Evolutionary conservation across 2,329 filamentous ascomycete genomes (phyloP).

Genomic region (Plenodomus tracheiphilus): DNA sequence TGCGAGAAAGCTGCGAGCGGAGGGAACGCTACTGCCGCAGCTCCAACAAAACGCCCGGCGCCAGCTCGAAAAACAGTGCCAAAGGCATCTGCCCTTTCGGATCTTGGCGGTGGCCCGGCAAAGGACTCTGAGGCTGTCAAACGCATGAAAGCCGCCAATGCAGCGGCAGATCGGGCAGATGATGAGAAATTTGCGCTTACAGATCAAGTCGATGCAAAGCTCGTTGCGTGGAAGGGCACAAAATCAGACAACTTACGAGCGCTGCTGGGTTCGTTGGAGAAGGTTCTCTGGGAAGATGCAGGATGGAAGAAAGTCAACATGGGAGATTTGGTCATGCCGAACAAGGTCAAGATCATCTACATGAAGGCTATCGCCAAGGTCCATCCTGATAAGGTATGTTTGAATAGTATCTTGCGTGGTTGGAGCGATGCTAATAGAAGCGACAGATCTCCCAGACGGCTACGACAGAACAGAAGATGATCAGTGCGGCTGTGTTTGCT

Average conservation of each 20-base stretch:
- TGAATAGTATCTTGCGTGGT: conserved; percentile 2
- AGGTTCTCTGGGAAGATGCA: conserved; percentile 85
- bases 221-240: conserved; percentile 82
- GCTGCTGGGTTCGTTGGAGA: conserved; percentile 81
- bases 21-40: conserved; percentile 18
- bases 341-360: conserved; percentile 95
- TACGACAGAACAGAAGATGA: conserved; percentile 70
- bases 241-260: conserved; percentile 93
- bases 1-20: conserved; percentile 79
- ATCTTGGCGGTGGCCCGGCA: conserved; percentile 48
- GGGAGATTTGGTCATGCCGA: conserved; percentile 88
- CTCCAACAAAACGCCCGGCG: conserved; percentile 27
- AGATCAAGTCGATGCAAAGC: conserved; percentile 79
- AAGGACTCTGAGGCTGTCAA: conserved; percentile 74
- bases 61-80: conserved; percentile 31
- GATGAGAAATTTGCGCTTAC: conserved; percentile 90
- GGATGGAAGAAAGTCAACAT: conserved; percentile 97
- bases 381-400: conserved; percentile 91
- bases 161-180: conserved; percentile 81
- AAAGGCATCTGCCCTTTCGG: conserved; percentile 48
- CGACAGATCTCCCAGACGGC: conserved; percentile 61
- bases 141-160: conserved; percentile 79
- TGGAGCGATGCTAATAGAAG: conserved; percentile 12
- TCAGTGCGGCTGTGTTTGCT: conserved; percentile 66
- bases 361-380: conserved; percentile 99